phyloP scores from a whole-genome alignment of 768 basidiomycete genomes.

The Tulasnella sp. region DNA sequence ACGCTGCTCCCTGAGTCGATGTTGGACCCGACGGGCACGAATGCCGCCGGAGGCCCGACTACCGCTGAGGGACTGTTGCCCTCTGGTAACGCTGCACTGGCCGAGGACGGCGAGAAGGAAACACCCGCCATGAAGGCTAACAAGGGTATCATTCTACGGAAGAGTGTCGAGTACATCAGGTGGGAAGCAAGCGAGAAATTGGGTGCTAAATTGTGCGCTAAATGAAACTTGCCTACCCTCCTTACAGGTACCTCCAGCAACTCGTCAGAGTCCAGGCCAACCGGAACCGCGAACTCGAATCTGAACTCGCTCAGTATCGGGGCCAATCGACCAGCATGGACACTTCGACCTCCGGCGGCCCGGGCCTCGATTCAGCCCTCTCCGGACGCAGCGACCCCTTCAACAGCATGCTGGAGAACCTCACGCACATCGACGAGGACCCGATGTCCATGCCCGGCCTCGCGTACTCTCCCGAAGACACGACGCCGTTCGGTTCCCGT shows the following conservation, averaged over 20 bases:
- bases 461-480: slow-evolving; percentile 11
- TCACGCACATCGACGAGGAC: neutral
- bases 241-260: slow-evolving; percentile 68
- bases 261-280: slow-evolving; percentile 75
- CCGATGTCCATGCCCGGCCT: neutral
- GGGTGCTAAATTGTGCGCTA: no score
- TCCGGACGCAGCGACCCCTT: neutral
- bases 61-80: slow-evolving; percentile 24
- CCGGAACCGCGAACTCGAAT: slow-evolving; percentile 74
- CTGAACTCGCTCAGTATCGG: slow-evolving; percentile 47
- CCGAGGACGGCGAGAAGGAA: slow-evolving; percentile 25
- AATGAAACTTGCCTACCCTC: neutral
- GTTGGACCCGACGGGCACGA: slow-evolving; percentile 50
- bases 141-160: slow-evolving; percentile 89
- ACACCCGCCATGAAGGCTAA: slow-evolving; percentile 69
- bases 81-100: slow-evolving; percentile 25
- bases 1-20: slow-evolving; percentile 84
- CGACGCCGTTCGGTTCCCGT: neutral
- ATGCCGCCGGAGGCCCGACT: slow-evolving; percentile 33
- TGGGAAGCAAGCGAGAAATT: slow-evolving; percentile 5
- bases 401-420: neutral
- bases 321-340: slow-evolving; percentile 11
- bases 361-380: neutral
- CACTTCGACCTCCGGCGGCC: neutral
- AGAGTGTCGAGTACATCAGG: slow-evolving; percentile 69